A percentile compares a stretch with the other conserved stretches of the same genome.
Evolutionary conservation across 1,139 yeast genomes (phyloP).

Genomic region (Suhomyces bolitotheri): DNA sequence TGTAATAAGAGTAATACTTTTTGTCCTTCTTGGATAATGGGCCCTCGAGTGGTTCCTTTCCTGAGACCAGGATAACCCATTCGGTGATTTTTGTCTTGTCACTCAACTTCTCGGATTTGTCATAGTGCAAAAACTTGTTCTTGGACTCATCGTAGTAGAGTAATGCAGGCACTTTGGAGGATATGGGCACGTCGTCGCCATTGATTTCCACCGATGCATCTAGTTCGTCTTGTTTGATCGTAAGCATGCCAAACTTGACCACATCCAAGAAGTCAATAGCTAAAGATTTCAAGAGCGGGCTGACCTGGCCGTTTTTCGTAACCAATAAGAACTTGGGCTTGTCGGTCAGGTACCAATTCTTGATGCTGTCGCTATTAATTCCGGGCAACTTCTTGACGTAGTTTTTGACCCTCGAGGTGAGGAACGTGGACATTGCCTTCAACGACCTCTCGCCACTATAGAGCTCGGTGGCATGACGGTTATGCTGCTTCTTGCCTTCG

Average conservation of each 20-base stretch:
- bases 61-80: conserved; percentile 36
- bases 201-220: conserved; percentile 19
- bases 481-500: conserved; percentile 20
- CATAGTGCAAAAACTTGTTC: conserved; percentile 24
- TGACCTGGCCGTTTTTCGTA: conserved; percentile 47
- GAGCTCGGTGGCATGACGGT: conserved; percentile 58
- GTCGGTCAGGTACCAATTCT: conserved; percentile 30
- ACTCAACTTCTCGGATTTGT: conserved; percentile 25
- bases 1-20: conserved; percentile 31
- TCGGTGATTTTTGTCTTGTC: conserved; percentile 34
- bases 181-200: conserved; percentile 23
- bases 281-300: conserved; percentile 68
- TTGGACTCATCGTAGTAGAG: conserved; percentile 28
- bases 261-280: conserved; percentile 67
- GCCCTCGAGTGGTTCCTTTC: conserved; percentile 39
- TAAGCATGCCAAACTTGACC: conserved; percentile 32
- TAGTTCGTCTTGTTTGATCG: conserved; percentile 14
- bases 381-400: conserved; percentile 57
- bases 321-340: conserved; percentile 42
- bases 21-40: conserved; percentile 38
- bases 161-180: conserved; percentile 29
- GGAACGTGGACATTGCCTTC: conserved; percentile 57
- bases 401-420: conserved; percentile 66
- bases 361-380: conserved; percentile 24
- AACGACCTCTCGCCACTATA: conserved; percentile 71